Evolutionary conservation across 2,329 filamentous ascomycete genomes (phyloP).

Genomic region (Simplicillium sp.): DNA sequence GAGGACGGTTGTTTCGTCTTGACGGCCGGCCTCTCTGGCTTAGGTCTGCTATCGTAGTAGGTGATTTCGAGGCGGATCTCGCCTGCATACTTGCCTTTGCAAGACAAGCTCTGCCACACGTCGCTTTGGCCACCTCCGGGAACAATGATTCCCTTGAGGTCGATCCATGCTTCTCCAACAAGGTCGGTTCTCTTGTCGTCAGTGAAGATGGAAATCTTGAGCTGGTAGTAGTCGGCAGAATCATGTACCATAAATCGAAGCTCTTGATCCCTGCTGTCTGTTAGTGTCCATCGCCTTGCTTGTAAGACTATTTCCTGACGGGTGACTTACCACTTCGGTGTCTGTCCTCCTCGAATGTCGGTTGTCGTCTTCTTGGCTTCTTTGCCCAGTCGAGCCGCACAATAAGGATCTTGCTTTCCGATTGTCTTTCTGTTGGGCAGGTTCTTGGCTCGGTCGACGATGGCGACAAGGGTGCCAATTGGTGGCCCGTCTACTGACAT

Average conservation of each 20-base stretch:
- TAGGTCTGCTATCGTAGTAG: constrained; percentile 84
- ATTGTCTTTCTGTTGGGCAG: constrained; percentile 94
- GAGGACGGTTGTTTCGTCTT: constrained; percentile 37
- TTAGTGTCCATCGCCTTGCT: constrained; percentile 6
- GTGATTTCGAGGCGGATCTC: constrained; percentile 93
- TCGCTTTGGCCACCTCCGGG: constrained; percentile 89
- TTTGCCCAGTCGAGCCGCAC: constrained; percentile 85
- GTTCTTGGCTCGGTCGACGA: constrained; percentile 94
- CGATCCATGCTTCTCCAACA: constrained; percentile 89
- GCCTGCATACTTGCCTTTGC: constrained; percentile 89
- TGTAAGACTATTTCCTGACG: not conserved
- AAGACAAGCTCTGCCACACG: constrained; percentile 80
- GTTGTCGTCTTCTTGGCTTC: constrained; percentile 96
- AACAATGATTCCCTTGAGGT: constrained; percentile 70
- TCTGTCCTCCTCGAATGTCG: constrained; percentile 89
- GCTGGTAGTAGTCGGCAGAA: constrained; percentile 88
- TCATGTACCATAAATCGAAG: constrained; percentile 94
- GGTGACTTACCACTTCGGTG: constrained; percentile 70
- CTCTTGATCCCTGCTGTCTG: constrained; percentile 75
- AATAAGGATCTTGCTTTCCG: constrained; percentile 97
- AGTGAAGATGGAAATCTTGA: constrained; percentile 95
- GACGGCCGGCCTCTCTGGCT: constrained; percentile 59
- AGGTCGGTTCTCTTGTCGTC: constrained; percentile 97
- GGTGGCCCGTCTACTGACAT: constrained; percentile 87
- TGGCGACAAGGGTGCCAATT: constrained; percentile 85